Conservation (phyloP, 768 basidiomycete species). For the Termitomyces sp. region DNA sequence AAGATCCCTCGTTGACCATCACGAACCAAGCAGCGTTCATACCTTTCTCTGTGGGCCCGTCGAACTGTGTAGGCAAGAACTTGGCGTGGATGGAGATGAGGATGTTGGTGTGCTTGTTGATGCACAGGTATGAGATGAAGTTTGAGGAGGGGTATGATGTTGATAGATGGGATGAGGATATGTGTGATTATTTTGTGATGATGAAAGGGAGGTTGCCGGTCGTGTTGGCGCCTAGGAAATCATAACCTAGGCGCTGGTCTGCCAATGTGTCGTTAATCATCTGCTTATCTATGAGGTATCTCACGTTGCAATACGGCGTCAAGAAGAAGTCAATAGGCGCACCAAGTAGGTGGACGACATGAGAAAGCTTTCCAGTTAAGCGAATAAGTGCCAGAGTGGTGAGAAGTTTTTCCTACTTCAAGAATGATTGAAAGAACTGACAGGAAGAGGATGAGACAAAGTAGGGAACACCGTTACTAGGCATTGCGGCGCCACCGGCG, state of each 20-base stretch:
- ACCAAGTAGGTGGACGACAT: background rate
- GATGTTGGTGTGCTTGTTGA: constrained; percentile 30
- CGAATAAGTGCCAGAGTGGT: background rate
- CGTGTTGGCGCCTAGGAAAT: constrained; percentile 25
- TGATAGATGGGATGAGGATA: constrained; percentile 26
- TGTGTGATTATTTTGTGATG: constrained; percentile 32
- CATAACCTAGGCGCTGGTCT: background rate
- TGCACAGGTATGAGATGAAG: constrained; percentile 34
- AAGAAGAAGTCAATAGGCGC: too few species aligned
- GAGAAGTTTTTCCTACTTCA: background rate
- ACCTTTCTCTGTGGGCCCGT: constrained; percentile 39
- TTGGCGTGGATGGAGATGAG: constrained; percentile 39
- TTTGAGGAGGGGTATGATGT: constrained; percentile 29
- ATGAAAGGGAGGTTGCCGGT: constrained; percentile 28
- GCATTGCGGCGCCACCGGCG: background rate
- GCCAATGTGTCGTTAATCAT: background rate
- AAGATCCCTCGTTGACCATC: constrained; percentile 17
- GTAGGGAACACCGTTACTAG: background rate
- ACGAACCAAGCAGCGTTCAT: constrained; percentile 31
- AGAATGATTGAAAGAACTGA: background rate
- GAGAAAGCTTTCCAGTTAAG: background rate
- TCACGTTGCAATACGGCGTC: background rate
- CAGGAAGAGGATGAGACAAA: background rate
- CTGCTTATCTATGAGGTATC: background rate
- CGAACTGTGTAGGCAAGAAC: constrained; percentile 39